Evolutionary conservation across 257 asterid genomes (phyloP), one percentile per base, ranked within the genome.

Genomic region (Gentiana straminea): DNA sequence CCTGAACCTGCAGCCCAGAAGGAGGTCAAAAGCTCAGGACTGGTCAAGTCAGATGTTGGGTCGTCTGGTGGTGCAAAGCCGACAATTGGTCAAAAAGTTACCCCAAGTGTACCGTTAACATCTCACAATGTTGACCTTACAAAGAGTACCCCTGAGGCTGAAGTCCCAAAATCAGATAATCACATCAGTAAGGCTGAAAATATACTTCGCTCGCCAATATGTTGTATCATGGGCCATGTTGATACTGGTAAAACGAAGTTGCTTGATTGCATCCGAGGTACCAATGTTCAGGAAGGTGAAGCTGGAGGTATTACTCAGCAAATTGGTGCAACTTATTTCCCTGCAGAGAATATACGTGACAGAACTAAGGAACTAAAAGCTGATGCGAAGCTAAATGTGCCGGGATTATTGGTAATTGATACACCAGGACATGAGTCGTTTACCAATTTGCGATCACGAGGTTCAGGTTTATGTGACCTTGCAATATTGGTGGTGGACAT

Each of bases 271-370:
- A 86, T 92, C 67, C 73, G 99, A 68, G 94, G 99, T 45, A 88
- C 99, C 60, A 82, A 86, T 74, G 97, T 92, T 73, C 97, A 92
- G 80, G 99, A 86, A 80, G 99, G 99, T 36, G 99, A 92, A 77
- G 99, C 99, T 64, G 99, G 97, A 65, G 97, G 99, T 58, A 89
- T 86, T 69, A 92, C 97, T 15, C 97, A 92, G 69, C 99, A 92
- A 72, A 92, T 89, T 73, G 97, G 99, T 60, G 97, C 99, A 3
- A 92, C 99, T 39, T 92, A 92, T 73, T 86, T 92, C 71, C 99
- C 97, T 15, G 93, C 95, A 38, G 94, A 74, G 70, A 92, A 92
- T 75, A 89, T 92, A 64, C 90, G 97, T 13, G 97, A 92, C 68
- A 86, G 95, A 75, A 92, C 99, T 35, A 89, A 59, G 77, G 99